These are phyloP conservation scores for Hymenoscyphus repandus DNA, from an alignment of 2,329 filamentous ascomycete genomes.

Conservation along the genomic window DNA sequence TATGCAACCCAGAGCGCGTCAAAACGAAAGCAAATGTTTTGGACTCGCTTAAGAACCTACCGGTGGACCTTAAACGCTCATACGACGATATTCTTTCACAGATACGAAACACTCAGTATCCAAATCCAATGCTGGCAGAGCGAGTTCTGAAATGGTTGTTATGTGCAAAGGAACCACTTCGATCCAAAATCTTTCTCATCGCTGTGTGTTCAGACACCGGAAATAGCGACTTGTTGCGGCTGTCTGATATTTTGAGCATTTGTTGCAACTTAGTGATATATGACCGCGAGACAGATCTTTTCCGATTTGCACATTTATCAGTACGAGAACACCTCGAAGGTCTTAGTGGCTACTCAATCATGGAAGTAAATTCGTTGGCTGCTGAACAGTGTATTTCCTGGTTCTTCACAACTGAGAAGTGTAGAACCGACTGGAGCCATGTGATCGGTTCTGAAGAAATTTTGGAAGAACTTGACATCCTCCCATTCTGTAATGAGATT, in stretches of 20 bases:
- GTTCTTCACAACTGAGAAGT: too few relatives aligned
- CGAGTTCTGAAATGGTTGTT: too few relatives aligned
- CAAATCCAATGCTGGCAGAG: too few relatives aligned
- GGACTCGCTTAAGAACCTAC: constrained; percentile 3
- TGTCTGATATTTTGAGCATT: constrained; percentile 1
- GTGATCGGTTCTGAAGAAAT: too few relatives aligned
- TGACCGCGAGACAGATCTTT: neutral
- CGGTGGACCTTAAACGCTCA: neutral
- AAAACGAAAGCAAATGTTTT: neutral
- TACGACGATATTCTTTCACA: constrained; percentile 5
- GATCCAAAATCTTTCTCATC: neutral
- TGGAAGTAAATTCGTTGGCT: too few relatives aligned
- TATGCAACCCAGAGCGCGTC: constrained; percentile 11
- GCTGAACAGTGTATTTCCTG: too few relatives aligned
- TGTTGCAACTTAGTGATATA: constrained; percentile 2
- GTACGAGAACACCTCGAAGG: constrained; percentile 5
- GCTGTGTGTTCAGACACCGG: neutral
- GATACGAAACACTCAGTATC: too few relatives aligned
- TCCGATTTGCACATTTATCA: constrained; percentile 5
- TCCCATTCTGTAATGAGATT: too few relatives aligned
- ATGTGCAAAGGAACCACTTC: constrained; percentile 2
- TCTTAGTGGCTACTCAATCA: too few relatives aligned
- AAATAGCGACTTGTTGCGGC: neutral
- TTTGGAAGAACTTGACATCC: too few relatives aligned
- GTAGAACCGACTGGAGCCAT: too few relatives aligned